Conservation (phyloP, 352 stramenopile species). For the Phytophthora niederhauseri region DNA sequence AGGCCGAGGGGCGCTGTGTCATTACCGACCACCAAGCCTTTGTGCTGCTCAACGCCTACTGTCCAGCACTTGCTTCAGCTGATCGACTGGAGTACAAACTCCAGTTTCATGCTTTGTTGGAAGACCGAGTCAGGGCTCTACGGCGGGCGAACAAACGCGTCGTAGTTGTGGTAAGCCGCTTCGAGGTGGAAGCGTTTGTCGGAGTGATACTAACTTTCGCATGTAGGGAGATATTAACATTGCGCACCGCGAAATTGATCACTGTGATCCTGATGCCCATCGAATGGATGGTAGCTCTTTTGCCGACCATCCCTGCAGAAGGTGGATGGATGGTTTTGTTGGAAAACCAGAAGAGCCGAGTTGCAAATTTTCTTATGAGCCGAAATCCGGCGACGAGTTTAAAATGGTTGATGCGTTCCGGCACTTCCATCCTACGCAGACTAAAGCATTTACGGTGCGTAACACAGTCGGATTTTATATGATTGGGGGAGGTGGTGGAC, state of each 20-base stretch:
- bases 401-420: conserved; percentile 85
- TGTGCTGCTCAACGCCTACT: conserved; percentile 92
- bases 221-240: conserved; percentile 87
- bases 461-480: background rate
- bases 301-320: conserved; percentile 65
- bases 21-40: conserved; percentile 91
- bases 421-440: conserved; percentile 68
- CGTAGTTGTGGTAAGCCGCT: conserved; percentile 61
- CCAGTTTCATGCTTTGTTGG: conserved; percentile 76
- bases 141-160: conserved; percentile 58
- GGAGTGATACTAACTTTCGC: conserved; percentile 3
- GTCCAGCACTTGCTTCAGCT: conserved; percentile 65
- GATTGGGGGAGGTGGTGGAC: background rate
- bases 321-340: conserved; percentile 70
- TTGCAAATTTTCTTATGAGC: background rate
- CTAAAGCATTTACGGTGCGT: conserved; percentile 84
- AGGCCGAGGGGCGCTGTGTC: conserved; percentile 84
- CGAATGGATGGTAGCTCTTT: conserved; percentile 45
- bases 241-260: conserved; percentile 77
- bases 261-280: conserved; percentile 58
- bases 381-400: background rate
- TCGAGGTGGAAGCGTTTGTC: background rate
- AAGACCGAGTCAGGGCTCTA: conserved; percentile 62
- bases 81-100: conserved; percentile 90
- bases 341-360: conserved; percentile 16